phyloP scores from a whole-genome alignment of 75 land plant genomes.

The Pinus albicaulis region DNA sequence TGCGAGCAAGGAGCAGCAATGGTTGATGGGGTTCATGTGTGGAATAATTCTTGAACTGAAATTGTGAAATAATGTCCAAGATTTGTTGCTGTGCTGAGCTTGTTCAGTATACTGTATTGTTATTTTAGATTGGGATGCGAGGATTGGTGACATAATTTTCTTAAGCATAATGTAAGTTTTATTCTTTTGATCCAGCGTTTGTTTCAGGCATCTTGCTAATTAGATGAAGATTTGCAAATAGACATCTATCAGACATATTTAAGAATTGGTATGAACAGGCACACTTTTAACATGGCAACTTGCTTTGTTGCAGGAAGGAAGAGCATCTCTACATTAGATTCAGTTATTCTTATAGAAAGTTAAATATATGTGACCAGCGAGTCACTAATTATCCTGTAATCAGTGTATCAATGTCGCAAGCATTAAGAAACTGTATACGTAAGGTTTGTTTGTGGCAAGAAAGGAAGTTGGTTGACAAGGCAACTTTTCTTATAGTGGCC shows the following conservation, averaged over 20 bases:
- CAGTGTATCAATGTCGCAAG: neutral
- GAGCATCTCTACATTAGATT: neutral
- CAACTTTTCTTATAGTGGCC: neutral
- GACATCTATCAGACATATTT: too few species aligned
- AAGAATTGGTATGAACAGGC: neutral
- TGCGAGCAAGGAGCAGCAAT: neutral
- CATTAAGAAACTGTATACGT: neutral
- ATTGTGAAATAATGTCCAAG: slow-evolving; percentile 11
- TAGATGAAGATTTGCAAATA: too few species aligned
- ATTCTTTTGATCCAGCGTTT: neutral
- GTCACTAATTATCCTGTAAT: neutral
- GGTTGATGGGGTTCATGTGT: slow-evolving; percentile 5
- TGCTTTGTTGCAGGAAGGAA: slow-evolving; percentile 6
- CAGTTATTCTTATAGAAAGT: neutral
- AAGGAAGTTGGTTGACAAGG: neutral
- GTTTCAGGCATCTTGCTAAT: neutral
- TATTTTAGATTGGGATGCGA: slow-evolving; percentile 9
- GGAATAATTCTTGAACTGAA: neutral
- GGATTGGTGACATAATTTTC: neutral
- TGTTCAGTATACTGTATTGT: slow-evolving; percentile 5
- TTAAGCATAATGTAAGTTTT: slow-evolving; percentile 4
- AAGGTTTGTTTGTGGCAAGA: neutral
- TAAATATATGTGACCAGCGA: neutral
- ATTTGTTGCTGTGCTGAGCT: slow-evolving; percentile 9
- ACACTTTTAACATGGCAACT: neutral